These are phyloP conservation scores for Fusarium oligoseptatum DNA, from an alignment of 2,329 filamentous ascomycete genomes.

Conservation along the genomic window DNA sequence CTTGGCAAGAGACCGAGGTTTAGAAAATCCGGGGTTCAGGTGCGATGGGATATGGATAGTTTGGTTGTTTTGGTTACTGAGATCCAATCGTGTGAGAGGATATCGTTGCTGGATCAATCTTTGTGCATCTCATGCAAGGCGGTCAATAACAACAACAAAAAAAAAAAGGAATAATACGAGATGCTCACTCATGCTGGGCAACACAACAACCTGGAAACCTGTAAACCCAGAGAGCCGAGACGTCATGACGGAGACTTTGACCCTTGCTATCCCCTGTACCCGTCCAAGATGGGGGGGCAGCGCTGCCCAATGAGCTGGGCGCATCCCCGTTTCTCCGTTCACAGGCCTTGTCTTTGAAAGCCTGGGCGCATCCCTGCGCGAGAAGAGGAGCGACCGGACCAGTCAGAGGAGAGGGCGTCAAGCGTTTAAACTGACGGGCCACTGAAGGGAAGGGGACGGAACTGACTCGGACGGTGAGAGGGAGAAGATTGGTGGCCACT, in stretches of 20 bases:
- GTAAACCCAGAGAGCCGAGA: constrained; percentile 2
- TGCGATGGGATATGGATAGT: neutral
- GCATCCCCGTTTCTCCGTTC: constrained; percentile 17
- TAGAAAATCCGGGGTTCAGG: constrained; percentile 21
- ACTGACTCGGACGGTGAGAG: constrained; percentile 32
- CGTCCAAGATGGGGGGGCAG: neutral
- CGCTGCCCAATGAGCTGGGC: constrained; percentile 39
- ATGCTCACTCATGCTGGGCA: constrained; percentile 22
- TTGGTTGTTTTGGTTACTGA: neutral
- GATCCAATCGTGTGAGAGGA: neutral
- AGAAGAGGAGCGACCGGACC: constrained; percentile 1
- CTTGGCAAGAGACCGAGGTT: constrained; percentile 20
- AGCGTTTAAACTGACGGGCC: constrained; percentile 20
- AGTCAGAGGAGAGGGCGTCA: constrained; percentile 30
- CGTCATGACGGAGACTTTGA: constrained; percentile 30
- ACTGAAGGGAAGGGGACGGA: constrained; percentile 1
- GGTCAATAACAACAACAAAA: neutral
- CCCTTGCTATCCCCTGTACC: neutral
- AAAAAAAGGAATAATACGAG: neutral
- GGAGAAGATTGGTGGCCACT: constrained; percentile 33
- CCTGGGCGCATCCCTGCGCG: neutral
- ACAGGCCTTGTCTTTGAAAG: neutral
- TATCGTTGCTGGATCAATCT: constrained; percentile 8
- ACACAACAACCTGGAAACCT: neutral
- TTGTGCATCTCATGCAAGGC: neutral